Conservation (phyloP, 2,329 filamentous ascomycete genomes). For the Karstenula rhodostoma region DNA sequence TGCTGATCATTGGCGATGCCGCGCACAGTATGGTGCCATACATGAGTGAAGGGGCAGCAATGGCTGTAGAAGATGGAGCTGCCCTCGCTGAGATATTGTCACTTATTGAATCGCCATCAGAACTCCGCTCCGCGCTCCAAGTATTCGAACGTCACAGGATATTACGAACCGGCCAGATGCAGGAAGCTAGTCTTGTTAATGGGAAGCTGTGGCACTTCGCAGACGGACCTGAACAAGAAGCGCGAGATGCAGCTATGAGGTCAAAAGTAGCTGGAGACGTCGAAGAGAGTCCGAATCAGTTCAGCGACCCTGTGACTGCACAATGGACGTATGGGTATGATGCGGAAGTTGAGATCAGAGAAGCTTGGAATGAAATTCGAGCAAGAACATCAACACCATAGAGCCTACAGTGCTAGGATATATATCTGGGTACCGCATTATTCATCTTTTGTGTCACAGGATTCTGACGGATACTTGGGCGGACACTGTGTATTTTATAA, state of each 20-base stretch:
- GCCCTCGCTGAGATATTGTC: constrained; percentile 60
- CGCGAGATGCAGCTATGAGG: constrained; percentile 24
- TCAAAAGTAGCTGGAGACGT: constrained; percentile 52
- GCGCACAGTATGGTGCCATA: constrained; percentile 34
- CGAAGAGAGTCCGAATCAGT: constrained; percentile 53
- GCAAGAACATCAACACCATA: background rate
- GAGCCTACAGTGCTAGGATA: background rate
- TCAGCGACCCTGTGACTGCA: constrained; percentile 57
- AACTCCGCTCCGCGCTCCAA: constrained; percentile 44
- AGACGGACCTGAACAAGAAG: constrained; percentile 23
- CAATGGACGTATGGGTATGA: constrained; percentile 60
- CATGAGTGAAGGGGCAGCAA: constrained; percentile 62
- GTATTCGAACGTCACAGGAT: constrained; percentile 50
- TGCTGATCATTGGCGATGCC: constrained; percentile 32
- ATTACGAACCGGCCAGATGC: constrained; percentile 20
- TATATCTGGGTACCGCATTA: background rate
- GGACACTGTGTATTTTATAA: too few species aligned
- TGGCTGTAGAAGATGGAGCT: constrained; percentile 70
- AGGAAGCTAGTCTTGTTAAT: constrained; percentile 46
- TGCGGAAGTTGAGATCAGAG: constrained; percentile 45
- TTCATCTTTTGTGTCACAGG: too few species aligned
- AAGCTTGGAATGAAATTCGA: constrained; percentile 19
- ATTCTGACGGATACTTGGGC: too few species aligned
- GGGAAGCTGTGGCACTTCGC: constrained; percentile 55
- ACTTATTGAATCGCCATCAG: constrained; percentile 28